Evolutionary conservation across 129 eudicot species (phyloP).

Genomic region (Gnaphalium uliginosum): DNA sequence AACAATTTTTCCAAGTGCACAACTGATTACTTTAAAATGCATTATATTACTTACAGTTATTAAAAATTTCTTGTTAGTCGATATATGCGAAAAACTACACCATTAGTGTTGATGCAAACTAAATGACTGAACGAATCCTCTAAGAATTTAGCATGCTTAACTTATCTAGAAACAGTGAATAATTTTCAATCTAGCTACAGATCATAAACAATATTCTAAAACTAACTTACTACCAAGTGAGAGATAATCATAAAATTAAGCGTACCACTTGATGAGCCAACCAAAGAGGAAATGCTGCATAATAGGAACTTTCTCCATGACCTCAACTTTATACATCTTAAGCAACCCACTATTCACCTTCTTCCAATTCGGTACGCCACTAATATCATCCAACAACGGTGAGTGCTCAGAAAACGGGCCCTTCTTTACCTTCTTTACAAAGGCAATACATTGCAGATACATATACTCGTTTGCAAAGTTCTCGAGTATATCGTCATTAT

Average conservation of each 20-base stretch:
- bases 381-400: conserved; percentile 92
- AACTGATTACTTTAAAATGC: background rate
- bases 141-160: background rate
- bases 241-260: background rate
- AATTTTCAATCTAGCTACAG: background rate
- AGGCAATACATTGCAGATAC: conserved; percentile 77
- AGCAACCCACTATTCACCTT: conserved; percentile 91
- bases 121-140: background rate
- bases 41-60: background rate
- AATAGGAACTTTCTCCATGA: conserved; percentile 94
- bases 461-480: conserved; percentile 76
- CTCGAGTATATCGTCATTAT: conserved; percentile 84
- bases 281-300: conserved; percentile 99
- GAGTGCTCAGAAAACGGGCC: conserved; percentile 94
- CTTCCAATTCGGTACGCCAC: conserved; percentile 92
- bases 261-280: conserved; percentile 79
- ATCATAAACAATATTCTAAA: background rate
- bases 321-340: conserved; percentile 96
- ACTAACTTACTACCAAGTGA: background rate
- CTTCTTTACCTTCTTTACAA: conserved; percentile 92
- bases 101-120: background rate
- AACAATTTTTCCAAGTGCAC: background rate
- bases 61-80: background rate
- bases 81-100: too few species aligned
- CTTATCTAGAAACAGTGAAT: background rate